Conservation (phyloP, 2,329 filamentous ascomycete species). For the Teratosphaeria epicoccoides region DNA sequence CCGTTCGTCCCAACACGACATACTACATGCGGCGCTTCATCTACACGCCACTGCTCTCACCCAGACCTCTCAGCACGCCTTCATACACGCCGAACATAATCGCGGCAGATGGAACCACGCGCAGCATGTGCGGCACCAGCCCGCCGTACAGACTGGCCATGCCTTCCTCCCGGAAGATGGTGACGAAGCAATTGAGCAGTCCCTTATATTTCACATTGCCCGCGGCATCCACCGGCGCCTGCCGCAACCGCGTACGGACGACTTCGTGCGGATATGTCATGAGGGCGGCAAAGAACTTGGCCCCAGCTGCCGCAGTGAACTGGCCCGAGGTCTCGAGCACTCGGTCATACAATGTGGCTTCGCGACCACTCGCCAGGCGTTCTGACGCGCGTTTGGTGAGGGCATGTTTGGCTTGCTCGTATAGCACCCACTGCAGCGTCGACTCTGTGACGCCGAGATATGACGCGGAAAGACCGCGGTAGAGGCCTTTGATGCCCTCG, state of each 20-base stretch:
- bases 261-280: constrained; percentile 91
- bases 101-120: constrained; percentile 81
- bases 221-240: constrained; percentile 54
- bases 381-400: constrained; percentile 54
- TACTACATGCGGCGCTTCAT: neutral
- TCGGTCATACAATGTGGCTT: constrained; percentile 61
- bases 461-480: constrained; percentile 81
- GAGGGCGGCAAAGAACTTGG: constrained; percentile 76
- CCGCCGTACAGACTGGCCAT: constrained; percentile 80
- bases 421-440: constrained; percentile 86
- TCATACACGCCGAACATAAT: constrained; percentile 92
- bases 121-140: constrained; percentile 79
- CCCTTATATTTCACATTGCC: constrained; percentile 71
- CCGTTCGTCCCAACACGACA: neutral
- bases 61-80: constrained; percentile 38
- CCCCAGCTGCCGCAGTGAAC: constrained; percentile 64
- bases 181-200: constrained; percentile 75
- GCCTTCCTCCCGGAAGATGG: constrained; percentile 81
- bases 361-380: constrained; percentile 45
- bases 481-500: constrained; percentile 73
- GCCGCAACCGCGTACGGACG: constrained; percentile 71
- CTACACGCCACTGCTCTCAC: constrained; percentile 33
- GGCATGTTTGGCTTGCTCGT: constrained; percentile 80
- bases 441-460: constrained; percentile 87
- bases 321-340: constrained; percentile 71